Evolutionary conservation across 192 early-diverging fungal genomes (phyloP), one percentile per base, ranked within the genome.

Genomic region (Bifiguratus adelaidae): DNA sequence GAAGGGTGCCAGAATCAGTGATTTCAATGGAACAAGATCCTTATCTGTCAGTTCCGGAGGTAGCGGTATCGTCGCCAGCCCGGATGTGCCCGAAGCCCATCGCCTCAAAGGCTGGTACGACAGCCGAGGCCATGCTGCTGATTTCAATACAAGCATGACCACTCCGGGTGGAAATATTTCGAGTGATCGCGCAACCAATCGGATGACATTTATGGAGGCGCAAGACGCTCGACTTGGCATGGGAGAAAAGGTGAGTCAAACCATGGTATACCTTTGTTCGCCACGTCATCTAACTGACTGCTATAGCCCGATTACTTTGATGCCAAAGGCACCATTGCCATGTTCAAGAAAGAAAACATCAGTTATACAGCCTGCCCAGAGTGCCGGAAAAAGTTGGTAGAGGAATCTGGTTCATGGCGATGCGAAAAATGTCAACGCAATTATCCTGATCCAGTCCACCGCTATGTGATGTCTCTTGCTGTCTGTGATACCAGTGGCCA

Each of bases 331-430:
- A 82, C 81, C 1, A 70, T 97, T 45, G 70, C 69, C 13, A 91
- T 73, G 58, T 80, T 96, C 60, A 81, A 76, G 43, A 58, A 61
- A 27, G 78, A 83, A 15, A 79, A 72, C 53, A 60, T 81, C 41
- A 70, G 62, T 26, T 99, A 99, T 48, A 85, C 96, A 12, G 87
- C 84, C 6, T 99, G 96, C 59, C 85, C 82, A 7, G 66, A 59
- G 1, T 99, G 95, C 67, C 86, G 76, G 62, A 97, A 96, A 61
- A 99, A 96, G 75, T 78, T 94, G 20, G 71, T 54, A 2, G 77
- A 88, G 30, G 76, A 81, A 30, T 58, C 50, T 7, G 65, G 62
- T 33, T 65, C 68, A 22, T 99, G 92, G 92, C 53, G 88, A 41
- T 99, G 96, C 56, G 94, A 94, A 46, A 92, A 90, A 55, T 95